Evolutionary conservation across 2,329 filamentous ascomycete genomes (phyloP), one percentile per base, ranked within the genome.

Genomic region (Grosmannia clavigera): DNA sequence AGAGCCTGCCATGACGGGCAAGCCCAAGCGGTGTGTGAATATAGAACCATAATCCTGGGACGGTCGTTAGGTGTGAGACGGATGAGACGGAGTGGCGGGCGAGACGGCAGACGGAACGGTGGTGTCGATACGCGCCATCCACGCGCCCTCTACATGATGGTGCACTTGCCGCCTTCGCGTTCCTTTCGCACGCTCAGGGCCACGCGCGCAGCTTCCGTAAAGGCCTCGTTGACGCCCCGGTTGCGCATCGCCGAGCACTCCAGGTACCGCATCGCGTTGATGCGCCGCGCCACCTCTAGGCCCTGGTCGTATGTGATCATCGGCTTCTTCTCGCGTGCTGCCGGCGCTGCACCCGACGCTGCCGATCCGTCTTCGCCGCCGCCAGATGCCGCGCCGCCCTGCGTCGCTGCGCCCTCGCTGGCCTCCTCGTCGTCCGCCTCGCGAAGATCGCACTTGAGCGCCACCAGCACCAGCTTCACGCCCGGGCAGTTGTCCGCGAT

Each of bases 231-330:
- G 70, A 99, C 95, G 63, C 94, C 94, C 57, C 94, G 84, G 75
- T 99, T 99, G 75, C 92, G 87, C 85, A 97, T 97, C 61, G 94
- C 94, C 46, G 94, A 97, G 78, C 94, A 99, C 79, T 99, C 94
- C 60, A 99, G 83, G 72, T 99, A 99, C 70, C 95, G 85, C 70
- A 96, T 81, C 7, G 94, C 94, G 67, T 91, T 88, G 74, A 97
- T 95, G 72, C 88, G 86, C 70, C 92, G 85, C 48, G 92, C 92
- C 51, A 96, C 92, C 65, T 92, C 90, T 58, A 97, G 80, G 3
- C 92, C 92, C 70, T 95, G 85, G 69, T 95, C 88, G 75, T 96
- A 97, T 69, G 86, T 86, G 71, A 97, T 95, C 76, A 86, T 84
- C 9, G 85, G 81, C 71, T 82, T 82, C 75, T 85, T 85, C 70